These are phyloP conservation scores for Cicer chorassanicum DNA, from an alignment of 306 rosid genomes.

Conservation along the genomic window DNA sequence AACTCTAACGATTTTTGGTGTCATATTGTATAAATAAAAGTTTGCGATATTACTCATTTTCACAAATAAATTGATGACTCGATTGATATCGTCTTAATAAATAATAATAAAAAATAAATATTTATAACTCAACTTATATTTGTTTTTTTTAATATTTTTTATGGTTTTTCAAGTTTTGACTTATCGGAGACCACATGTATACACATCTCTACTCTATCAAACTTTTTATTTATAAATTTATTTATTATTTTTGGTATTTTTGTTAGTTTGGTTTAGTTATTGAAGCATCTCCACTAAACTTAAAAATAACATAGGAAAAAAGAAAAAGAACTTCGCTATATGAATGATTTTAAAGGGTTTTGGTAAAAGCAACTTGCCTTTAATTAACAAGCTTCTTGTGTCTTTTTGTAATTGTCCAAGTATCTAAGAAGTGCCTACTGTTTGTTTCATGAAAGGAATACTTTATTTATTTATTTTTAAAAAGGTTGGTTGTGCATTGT, in stretches of 20 bases:
- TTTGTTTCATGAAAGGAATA: not conserved
- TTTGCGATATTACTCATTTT: too few relatives aligned
- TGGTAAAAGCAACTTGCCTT: conserved; percentile 1
- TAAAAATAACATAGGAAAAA: not conserved
- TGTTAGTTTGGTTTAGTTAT: not conserved
- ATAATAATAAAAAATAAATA: too few relatives aligned
- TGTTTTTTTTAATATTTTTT: too few relatives aligned
- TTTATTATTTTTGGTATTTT: not conserved
- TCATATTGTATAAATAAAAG: too few relatives aligned
- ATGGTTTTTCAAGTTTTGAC: too few relatives aligned
- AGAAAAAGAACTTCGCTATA: not conserved
- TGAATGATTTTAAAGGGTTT: conserved; percentile 1
- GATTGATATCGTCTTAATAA: too few relatives aligned
- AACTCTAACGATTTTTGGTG: too few relatives aligned
- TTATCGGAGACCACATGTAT: too few relatives aligned
- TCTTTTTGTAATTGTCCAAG: conserved; percentile 22
- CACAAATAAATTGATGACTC: too few relatives aligned
- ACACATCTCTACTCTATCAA: too few relatives aligned
- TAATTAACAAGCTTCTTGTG: not conserved
- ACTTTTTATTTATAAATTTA: not conserved
- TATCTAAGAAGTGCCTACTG: not conserved
- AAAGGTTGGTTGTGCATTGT: not conserved
- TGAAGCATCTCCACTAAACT: not conserved
- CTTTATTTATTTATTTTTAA: too few relatives aligned
- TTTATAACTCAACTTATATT: too few relatives aligned